Percentiles rank a stretch among this genome's conserved stretches.
These are phyloP conservation scores for Xylaria sp. DNA, from an alignment of 2,329 filamentous ascomycete genomes.

Conservation along the genomic window DNA sequence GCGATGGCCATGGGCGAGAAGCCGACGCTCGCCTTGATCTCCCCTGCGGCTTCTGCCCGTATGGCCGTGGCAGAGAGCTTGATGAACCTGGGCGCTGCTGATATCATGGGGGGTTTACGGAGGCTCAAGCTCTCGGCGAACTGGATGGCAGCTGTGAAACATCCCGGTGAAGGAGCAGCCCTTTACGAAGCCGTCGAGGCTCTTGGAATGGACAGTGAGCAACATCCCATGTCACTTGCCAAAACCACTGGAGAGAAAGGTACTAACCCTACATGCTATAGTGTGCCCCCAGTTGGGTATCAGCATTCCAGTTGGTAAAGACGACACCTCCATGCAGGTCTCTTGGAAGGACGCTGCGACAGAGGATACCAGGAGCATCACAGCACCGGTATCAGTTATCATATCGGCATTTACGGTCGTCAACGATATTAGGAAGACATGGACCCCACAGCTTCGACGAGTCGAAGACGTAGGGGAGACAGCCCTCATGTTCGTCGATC, in stretches of 20 bases:
- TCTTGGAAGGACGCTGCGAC: conserved; percentile 78
- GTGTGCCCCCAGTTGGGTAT: conserved; percentile 63
- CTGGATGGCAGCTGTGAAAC: conserved; percentile 96
- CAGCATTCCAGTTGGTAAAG: conserved; percentile 93
- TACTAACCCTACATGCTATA: conserved; percentile 3
- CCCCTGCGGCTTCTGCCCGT: conserved; percentile 83
- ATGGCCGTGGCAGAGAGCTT: conserved; percentile 96
- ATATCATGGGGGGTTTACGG: conserved; percentile 67
- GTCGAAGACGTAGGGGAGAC: conserved; percentile 88
- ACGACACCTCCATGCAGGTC: conserved; percentile 98
- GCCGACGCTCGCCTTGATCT: conserved; percentile 76
- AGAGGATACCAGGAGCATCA: conserved; percentile 78
- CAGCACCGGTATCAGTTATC: conserved; percentile 85
- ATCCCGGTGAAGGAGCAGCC: conserved; percentile 89
- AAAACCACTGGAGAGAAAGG: neutral
- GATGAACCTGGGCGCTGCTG: conserved; percentile 82
- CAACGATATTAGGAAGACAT: conserved; percentile 79
- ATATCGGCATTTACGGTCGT: conserved; percentile 90
- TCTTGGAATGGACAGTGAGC: conserved; percentile 73
- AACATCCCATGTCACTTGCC: neutral
- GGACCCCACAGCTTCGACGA: conserved; percentile 86
- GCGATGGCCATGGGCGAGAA: conserved; percentile 72
- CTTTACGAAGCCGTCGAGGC: conserved; percentile 93
- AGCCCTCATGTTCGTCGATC: conserved; percentile 85
- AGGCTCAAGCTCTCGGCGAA: conserved; percentile 90